phyloP scores from a whole-genome alignment of 768 basidiomycete species.

The Leccinum boreale region DNA sequence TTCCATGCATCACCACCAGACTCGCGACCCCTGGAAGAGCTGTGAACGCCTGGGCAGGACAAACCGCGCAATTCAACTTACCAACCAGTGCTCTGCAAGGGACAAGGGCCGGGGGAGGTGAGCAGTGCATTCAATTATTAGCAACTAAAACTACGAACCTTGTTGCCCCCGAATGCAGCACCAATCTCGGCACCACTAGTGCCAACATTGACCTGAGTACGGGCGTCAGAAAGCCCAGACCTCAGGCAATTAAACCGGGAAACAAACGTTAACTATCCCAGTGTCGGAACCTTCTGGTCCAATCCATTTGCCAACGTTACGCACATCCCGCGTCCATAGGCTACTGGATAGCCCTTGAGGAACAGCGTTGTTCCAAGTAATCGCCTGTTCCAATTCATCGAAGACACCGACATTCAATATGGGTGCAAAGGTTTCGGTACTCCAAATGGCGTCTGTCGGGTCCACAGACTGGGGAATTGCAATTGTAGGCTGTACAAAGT shows the following conservation, averaged over 20 bases:
- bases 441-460: slow-evolving; percentile 61
- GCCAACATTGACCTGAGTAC: slow-evolving; percentile 56
- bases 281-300: slow-evolving; percentile 86
- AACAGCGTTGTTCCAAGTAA: slow-evolving; percentile 87
- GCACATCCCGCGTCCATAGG: slow-evolving; percentile 83
- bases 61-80: slow-evolving; percentile 34
- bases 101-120: slow-evolving; percentile 11
- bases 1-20: slow-evolving; percentile 99
- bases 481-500: slow-evolving; percentile 89
- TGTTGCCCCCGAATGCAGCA: slow-evolving; percentile 93
- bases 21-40: slow-evolving; percentile 75
- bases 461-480: slow-evolving; percentile 61
- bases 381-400: slow-evolving; percentile 82
- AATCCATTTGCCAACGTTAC: slow-evolving; percentile 88
- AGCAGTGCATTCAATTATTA: slow-evolving; percentile 13
- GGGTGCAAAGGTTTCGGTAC: slow-evolving; percentile 84
- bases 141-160: slow-evolving; percentile 43
- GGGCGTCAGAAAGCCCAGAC: slow-evolving; percentile 3
- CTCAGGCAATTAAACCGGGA: background rate
- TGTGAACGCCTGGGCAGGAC: slow-evolving; percentile 20
- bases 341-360: slow-evolving; percentile 90
- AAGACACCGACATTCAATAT: slow-evolving; percentile 84
- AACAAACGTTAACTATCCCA: slow-evolving; percentile 86
- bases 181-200: slow-evolving; percentile 73
- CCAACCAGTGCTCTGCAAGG: slow-evolving; percentile 75